Conservation (phyloP, 139 green algal species). For the Mychonastes homosphaera region DNA sequence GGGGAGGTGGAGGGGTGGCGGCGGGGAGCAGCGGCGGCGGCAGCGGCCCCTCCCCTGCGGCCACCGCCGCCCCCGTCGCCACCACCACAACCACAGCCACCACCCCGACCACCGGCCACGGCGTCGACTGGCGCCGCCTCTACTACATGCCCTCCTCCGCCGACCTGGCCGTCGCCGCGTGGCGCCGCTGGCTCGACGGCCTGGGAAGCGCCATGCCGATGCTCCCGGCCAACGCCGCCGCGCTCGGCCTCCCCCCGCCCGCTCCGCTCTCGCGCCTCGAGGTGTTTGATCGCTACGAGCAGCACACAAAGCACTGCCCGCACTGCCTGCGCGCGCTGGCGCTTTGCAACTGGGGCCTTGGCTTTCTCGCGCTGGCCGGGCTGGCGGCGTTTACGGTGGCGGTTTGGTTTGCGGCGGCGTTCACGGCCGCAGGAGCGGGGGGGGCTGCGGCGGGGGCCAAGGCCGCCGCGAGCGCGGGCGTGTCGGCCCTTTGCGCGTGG, state of each 20-base stretch:
- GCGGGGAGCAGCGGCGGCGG: too few species aligned
- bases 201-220: constrained; percentile 6
- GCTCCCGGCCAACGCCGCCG: background rate
- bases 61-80: background rate
- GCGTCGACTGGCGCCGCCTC: constrained; percentile 6
- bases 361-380: too few species aligned
- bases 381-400: too few species aligned
- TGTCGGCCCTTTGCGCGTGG: too few species aligned
- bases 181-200: constrained; percentile 17
- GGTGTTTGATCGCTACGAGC: constrained; percentile 16
- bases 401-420: too few species aligned
- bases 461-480: too few species aligned
- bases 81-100: background rate
- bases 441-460: too few species aligned
- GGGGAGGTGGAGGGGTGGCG: too few species aligned
- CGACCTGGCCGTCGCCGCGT: constrained; percentile 10
- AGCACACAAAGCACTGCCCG: constrained; percentile 19
- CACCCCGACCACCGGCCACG: background rate
- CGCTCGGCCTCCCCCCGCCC: too few species aligned
- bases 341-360: too few species aligned
- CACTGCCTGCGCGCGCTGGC: constrained; percentile 9
- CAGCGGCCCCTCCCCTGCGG: too few species aligned
- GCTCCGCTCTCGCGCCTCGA: constrained; percentile 4
- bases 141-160: constrained; percentile 19
- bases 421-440: too few species aligned